Base-by-base conservation (phyloP, 202 grass and related monocot species). In the Musa balbisiana region DNA sequence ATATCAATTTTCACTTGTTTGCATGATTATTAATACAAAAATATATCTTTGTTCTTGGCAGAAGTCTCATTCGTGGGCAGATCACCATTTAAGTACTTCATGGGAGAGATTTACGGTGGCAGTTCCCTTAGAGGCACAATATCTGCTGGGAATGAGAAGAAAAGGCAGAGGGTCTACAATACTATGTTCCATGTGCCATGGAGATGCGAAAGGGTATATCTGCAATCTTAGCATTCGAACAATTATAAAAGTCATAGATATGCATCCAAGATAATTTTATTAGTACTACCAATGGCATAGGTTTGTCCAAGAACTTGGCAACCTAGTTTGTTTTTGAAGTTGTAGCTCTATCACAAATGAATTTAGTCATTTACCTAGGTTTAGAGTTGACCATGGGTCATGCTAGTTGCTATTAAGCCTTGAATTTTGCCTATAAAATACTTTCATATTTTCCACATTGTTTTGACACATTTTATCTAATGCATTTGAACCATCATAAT, bases 151-250 rank as follows among this genome's bases (percentile, higher is more conserved):
- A 98, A 98, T 80, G 94, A 98, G 60, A 98, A 94, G 82, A 98
- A 98, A 78, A 83, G 94, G 74, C 91, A 94, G 67, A 58, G 94
- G 53, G 94, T 98, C 65, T 98, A 98, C 78, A 98, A 98, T 79
- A 94, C 85, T 58, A 94, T 98, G 94, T 98, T 98, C 86, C 94
- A 98, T 88, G 91, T 94, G 62, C 94, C 91, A 55, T 98, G 95
- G 95, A 92, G 95, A 88, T 99, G 95, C 63, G 95, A 98, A 83
- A 87, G 95, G 91, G 95, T 98, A 94, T 78, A 78, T 68, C 33
- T 16, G 20, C 3, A 70, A 51, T 70, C 67, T 9, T 20, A 51
- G 43, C 33, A 20, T 70, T n/a, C n/a, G 33, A 51, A 70, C 33
- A 51, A 10, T 51, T 21, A 29, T 19, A 12, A 19, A 70, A 70